Evolutionary conservation across 176 grass and related monocot genomes (phyloP), one percentile per base, ranked within the genome.

Genomic region (Elaeis guineensis): DNA sequence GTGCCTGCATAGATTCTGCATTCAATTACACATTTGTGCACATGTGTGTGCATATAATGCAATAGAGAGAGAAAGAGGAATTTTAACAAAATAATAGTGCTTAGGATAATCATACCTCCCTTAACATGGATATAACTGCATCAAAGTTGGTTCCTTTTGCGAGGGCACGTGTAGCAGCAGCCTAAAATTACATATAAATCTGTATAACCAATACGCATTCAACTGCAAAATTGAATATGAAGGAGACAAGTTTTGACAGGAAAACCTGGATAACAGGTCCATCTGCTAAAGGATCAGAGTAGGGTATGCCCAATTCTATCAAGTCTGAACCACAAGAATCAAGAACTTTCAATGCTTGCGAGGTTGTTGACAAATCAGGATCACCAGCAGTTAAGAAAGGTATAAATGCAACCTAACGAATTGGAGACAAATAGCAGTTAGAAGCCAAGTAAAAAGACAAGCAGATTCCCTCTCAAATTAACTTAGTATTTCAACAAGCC

Each of bases 351-450:
- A 98, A 18, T n/a, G 94, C 94, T 75, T 89, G 83, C 0, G 85
- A 79, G 52, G 94, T 98, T 59, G 94, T 93, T 4, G 66, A 63
- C 57, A 98, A 19, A 71, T 98, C 94, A 63, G 94, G 88, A 57
- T 98, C 94, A n/a, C 94, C 94, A 24, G 94, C 94, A 51, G 82
- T 89, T 50, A 98, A 89, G 64, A 98, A 98, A 3, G 94, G 94
- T 23, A 98, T 67, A 26, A 98, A 61, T 0, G 88, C 94, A 23
- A 79, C 69, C 94, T 98, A 44, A 44, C 2, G 9, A 44, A 44
- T 44, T 44, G 35, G 35, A 44, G 11, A 44, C 35, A 11, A 6
- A 44, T 12, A 44, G 35, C 35, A 12, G 35, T 44, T 44, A 44
- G 11, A 3, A 14, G 9, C 9, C 35, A 44, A 44, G 35, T 44